Evolutionary conservation across 176 grass and related monocot genomes (phyloP).

Genomic region (Poa annua): DNA sequence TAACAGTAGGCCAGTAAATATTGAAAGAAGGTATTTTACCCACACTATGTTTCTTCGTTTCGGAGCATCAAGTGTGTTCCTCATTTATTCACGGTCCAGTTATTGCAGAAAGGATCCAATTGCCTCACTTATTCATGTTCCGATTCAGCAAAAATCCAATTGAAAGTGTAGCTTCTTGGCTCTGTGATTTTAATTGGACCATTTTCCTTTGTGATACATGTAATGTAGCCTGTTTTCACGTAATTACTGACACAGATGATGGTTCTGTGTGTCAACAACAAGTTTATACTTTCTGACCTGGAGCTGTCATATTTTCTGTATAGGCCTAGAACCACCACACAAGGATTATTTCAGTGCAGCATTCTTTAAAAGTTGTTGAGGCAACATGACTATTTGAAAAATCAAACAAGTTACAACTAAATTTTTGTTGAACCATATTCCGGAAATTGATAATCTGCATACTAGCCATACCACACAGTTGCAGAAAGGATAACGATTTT

Average conservation of each 20-base stretch:
- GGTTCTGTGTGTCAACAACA: constrained; percentile 30
- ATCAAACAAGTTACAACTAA: constrained; percentile 22
- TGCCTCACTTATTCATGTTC: constrained; percentile 22
- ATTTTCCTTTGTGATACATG: constrained; percentile 2
- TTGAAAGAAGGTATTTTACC: constrained; percentile 5
- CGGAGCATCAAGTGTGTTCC: neutral
- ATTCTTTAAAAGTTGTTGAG: constrained; percentile 2
- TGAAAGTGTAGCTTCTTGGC: constrained; percentile 28
- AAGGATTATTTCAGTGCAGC: constrained; percentile 3
- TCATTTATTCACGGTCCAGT: neutral
- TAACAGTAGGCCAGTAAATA: neutral
- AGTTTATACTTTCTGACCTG: constrained; percentile 18
- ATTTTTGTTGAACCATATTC: neutral
- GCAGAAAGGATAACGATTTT: neutral
- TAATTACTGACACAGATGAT: neutral
- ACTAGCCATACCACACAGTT: constrained; percentile 12
- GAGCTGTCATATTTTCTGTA: constrained; percentile 33
- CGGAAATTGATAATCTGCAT: neutral
- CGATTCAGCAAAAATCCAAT: neutral
- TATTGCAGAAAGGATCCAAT: neutral
- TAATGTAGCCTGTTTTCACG: neutral
- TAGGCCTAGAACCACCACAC: neutral
- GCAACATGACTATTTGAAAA: constrained; percentile 17
- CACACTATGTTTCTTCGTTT: neutral
- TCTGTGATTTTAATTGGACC: neutral